Conservation (phyloP, 768 basidiomycete genomes). For the Dendrothele bispora region DNA sequence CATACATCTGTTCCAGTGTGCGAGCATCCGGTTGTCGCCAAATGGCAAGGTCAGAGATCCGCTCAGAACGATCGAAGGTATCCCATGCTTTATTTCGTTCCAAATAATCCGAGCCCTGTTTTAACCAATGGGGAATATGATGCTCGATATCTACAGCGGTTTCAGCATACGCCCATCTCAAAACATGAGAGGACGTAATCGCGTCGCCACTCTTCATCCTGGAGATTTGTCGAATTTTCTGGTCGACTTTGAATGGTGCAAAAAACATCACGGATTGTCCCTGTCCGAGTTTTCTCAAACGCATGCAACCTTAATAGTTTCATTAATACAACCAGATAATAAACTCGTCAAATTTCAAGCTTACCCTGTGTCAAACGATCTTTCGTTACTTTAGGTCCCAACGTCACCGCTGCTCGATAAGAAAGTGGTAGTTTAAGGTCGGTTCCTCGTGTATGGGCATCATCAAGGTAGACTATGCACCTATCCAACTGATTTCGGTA, state of each 20-base stretch:
- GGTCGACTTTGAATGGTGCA: constrained; percentile 41
- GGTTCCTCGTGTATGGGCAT: constrained; percentile 55
- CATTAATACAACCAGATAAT: neutral
- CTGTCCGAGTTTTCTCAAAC: constrained; percentile 48
- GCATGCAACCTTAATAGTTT: constrained; percentile 45
- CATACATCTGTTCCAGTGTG: constrained; percentile 24
- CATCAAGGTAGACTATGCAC: constrained; percentile 52
- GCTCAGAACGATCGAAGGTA: neutral
- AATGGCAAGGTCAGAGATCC: constrained; percentile 2
- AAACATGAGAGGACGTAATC: constrained; percentile 29
- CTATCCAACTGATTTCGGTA: constrained; percentile 32
- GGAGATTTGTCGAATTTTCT: constrained; percentile 28
- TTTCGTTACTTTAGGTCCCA: constrained; percentile 52
- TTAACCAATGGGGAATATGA: constrained; percentile 39
- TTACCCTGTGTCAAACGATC: constrained; percentile 52
- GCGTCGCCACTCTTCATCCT: constrained; percentile 11
- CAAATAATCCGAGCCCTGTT: constrained; percentile 35
- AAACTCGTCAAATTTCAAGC: constrained; percentile 6
- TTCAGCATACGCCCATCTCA: constrained; percentile 44
- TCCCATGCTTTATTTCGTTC: constrained; percentile 20
- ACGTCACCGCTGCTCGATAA: constrained; percentile 44
- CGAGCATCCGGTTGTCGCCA: constrained; percentile 31
- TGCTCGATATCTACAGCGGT: constrained; percentile 44
- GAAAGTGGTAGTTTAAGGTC: constrained; percentile 49
- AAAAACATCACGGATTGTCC: constrained; percentile 49